These are phyloP conservation scores for Sclerotinia trifoliorum DNA, from an alignment of 2,329 filamentous ascomycete genomes.

Conservation along the genomic window DNA sequence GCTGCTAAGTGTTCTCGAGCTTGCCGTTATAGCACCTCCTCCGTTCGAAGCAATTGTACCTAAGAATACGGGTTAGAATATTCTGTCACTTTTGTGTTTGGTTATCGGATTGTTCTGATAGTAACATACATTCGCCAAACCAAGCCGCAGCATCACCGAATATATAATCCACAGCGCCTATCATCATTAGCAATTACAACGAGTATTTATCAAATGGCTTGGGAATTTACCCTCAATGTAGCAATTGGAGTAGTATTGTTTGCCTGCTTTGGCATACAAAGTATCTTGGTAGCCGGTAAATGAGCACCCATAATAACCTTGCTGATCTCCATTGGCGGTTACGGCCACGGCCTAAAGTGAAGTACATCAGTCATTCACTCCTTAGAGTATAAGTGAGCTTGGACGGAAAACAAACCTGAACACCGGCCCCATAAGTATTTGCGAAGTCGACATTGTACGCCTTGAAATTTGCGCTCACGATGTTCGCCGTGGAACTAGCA, in stretches of 20 bases:
- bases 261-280: conserved; percentile 48
- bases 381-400: not conserved
- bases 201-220: not conserved
- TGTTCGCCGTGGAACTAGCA: conserved; percentile 8
- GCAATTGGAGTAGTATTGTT: conserved; percentile 54
- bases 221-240: conserved; percentile 49
- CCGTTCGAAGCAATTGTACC: conserved; percentile 15
- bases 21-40: conserved; percentile 15
- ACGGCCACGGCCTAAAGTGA: conserved; percentile 50
- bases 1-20: not conserved
- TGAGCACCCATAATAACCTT: conserved; percentile 53
- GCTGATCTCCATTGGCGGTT: conserved; percentile 49
- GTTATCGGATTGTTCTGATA: not conserved
- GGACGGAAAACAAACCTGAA: conserved; percentile 1
- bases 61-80: not conserved
- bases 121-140: conserved; percentile 18
- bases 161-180: conserved; percentile 20
- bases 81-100: not conserved
- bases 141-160: conserved; percentile 15
- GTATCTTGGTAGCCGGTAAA: conserved; percentile 57
- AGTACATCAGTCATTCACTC: not conserved
- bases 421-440: conserved; percentile 16
- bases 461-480: conserved; percentile 9
- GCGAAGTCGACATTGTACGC: conserved; percentile 13
- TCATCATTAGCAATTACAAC: not conserved